Evolutionary conservation across 768 basidiomycete genomes (phyloP).

Genomic region (Mrakia gelida): DNA sequence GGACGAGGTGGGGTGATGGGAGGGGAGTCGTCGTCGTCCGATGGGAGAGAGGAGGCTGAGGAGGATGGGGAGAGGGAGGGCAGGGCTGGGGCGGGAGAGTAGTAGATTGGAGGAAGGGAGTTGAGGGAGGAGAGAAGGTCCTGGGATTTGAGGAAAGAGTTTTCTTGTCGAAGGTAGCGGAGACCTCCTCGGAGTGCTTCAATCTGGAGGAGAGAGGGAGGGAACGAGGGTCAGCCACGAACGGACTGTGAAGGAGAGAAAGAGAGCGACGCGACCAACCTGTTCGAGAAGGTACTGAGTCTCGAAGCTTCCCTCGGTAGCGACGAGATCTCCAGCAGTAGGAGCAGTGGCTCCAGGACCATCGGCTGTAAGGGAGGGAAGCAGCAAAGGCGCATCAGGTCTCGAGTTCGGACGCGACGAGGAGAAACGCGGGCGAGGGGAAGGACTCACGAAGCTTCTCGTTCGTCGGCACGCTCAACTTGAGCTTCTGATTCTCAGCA

Average conservation of each 20-base stretch:
- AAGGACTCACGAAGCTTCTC: constrained; percentile 12
- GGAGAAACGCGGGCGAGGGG: too few species aligned
- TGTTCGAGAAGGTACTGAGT: constrained; percentile 84
- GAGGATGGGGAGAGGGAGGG: constrained; percentile 47
- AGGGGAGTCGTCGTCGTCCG: constrained; percentile 18
- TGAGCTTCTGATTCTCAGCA: constrained; percentile 81
- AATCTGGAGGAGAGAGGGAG: constrained; percentile 57
- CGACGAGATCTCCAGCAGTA: constrained; percentile 31
- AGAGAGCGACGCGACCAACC: constrained; percentile 47
- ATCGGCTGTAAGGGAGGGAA: not conserved
- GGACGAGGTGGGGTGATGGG: constrained; percentile 40
- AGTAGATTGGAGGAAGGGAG: constrained; percentile 62
- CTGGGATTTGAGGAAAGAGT: constrained; percentile 87
- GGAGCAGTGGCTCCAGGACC: not conserved
- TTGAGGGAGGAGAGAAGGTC: constrained; percentile 81
- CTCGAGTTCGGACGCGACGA: too few species aligned
- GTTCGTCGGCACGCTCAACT: constrained; percentile 53
- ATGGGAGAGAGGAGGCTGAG: constrained; percentile 55
- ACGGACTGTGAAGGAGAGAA: not conserved
- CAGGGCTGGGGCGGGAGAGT: constrained; percentile 45
- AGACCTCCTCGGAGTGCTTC: constrained; percentile 87
- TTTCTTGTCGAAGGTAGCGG: constrained; percentile 87
- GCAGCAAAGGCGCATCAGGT: not conserved
- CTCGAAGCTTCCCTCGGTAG: constrained; percentile 75
- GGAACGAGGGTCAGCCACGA: not conserved